A percentile compares a stretch with the other conserved stretches of the same genome.
phyloP scores from a whole-genome alignment of 495 filamentous ascomycete genomes.

The Hyaloscypha finlandica region DNA sequence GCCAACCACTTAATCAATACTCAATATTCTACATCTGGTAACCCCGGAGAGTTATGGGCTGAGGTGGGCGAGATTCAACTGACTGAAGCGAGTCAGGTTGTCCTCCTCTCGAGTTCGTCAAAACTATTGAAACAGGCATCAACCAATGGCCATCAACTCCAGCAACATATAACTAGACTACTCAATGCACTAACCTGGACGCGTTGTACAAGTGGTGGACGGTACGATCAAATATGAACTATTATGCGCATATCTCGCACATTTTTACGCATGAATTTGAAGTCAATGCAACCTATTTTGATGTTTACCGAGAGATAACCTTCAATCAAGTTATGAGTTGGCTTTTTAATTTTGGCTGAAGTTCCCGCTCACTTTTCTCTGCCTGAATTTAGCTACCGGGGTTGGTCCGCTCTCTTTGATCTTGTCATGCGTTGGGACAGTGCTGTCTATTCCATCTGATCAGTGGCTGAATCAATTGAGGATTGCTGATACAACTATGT shows the following conservation, averaged over 20 bases:
- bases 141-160: conserved; percentile 55
- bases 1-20: not conserved
- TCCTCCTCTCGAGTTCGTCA: conserved; percentile 51
- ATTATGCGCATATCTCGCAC: conserved; percentile 58
- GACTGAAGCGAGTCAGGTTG: conserved; percentile 9
- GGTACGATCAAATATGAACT: conserved; percentile 46
- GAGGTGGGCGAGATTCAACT: not conserved
- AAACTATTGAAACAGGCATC: conserved; percentile 57
- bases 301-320: conserved; percentile 56
- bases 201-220: conserved; percentile 50
- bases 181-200: conserved; percentile 50
- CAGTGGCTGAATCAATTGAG: no score
- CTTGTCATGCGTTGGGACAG: no score
- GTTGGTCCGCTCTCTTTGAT: conserved; percentile 15
- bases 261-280: conserved; percentile 62
- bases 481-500: conserved; percentile 22
- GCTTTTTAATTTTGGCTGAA: no score
- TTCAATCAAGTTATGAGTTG: conserved; percentile 62
- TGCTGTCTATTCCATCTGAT: no score
- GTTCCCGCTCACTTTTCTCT: no score
- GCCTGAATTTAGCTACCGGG: no score
- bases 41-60: no score
- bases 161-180: conserved; percentile 46
- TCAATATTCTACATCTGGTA: not conserved
- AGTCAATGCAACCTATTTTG: conserved; percentile 61